Conservation (phyloP, 768 basidiomycete genomes). For the Thelephora ganbajun region DNA sequence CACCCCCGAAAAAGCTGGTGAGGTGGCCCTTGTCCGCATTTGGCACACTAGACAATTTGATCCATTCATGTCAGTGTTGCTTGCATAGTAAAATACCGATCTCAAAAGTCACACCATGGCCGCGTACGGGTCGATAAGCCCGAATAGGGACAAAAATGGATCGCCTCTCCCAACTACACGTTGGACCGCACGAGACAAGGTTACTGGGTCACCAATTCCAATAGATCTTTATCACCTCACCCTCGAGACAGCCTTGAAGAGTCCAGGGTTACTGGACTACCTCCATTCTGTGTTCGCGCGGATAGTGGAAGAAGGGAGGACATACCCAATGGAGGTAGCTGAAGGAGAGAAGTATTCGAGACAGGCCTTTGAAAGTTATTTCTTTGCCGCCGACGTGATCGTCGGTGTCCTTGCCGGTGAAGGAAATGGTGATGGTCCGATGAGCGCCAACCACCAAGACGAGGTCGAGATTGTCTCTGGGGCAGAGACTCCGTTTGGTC, state of each 20-base stretch:
- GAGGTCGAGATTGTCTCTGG: conserved; percentile 9
- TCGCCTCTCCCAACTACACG: conserved; percentile 30
- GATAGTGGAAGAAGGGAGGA: conserved; percentile 61
- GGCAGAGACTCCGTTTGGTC: conserved; percentile 6
- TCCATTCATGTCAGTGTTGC: too few species aligned
- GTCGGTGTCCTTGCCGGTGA: conserved; percentile 35
- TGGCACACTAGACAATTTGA: too few species aligned
- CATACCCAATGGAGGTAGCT: conserved; percentile 75
- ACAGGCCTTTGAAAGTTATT: conserved; percentile 56
- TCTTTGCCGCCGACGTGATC: conserved; percentile 65
- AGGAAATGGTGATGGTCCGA: conserved; percentile 11
- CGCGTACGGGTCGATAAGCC: conserved; percentile 54
- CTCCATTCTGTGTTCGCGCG: conserved; percentile 51
- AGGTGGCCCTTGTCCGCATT: too few species aligned
- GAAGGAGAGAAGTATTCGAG: conserved; percentile 25
- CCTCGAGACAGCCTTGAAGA: conserved; percentile 13
- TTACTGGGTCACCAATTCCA: conserved; percentile 9
- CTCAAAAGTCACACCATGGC: conserved; percentile 29
- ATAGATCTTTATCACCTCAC: conserved; percentile 25
- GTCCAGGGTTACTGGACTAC: conserved; percentile 43
- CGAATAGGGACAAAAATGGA: conserved; percentile 12
- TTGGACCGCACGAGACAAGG: conserved; percentile 24
- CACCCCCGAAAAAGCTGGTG: too few species aligned
- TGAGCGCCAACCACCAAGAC: conserved; percentile 10
- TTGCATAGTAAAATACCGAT: too few species aligned